Conservation (phyloP, 371 early-diverging fungal genomes). For the Batkoa obscura region DNA sequence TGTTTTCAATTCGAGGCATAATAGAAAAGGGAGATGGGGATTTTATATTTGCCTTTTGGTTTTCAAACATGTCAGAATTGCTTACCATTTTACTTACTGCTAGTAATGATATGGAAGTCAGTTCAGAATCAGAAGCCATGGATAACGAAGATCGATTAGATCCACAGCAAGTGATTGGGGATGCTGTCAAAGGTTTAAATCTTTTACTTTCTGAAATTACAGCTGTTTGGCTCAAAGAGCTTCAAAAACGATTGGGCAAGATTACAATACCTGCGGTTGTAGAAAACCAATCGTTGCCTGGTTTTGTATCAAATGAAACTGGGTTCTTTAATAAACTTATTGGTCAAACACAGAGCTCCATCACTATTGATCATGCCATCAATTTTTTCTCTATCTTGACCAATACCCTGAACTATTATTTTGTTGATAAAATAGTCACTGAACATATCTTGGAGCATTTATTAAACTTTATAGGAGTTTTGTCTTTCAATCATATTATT, state of each 20-base stretch:
- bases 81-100: slow-evolving; percentile 15
- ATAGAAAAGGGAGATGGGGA: slow-evolving; percentile 49
- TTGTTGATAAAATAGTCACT: slow-evolving; percentile 44
- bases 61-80: slow-evolving; percentile 85
- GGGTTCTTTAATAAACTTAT: slow-evolving; percentile 68
- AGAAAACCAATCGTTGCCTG: slow-evolving; percentile 77
- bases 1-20: slow-evolving; percentile 64
- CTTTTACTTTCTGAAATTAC: slow-evolving; percentile 2
- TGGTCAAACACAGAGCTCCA: slow-evolving; percentile 45
- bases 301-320: slow-evolving; percentile 74
- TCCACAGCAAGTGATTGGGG: background rate
- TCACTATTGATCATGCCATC: slow-evolving; percentile 78
- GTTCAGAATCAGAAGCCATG: background rate
- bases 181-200: slow-evolving; percentile 6
- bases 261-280: slow-evolving; percentile 88
- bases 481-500: slow-evolving; percentile 85
- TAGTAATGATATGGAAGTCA: background rate
- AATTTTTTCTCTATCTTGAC: slow-evolving; percentile 77
- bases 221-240: slow-evolving; percentile 69
- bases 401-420: slow-evolving; percentile 87
- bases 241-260: slow-evolving; percentile 82
- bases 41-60: slow-evolving; percentile 67
- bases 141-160: background rate
- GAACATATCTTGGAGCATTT: slow-evolving; percentile 77
- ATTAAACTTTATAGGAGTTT: slow-evolving; percentile 73